Base-by-base conservation (phyloP, 2,329 filamentous ascomycete species). In the Nakataea oryzae region DNA sequence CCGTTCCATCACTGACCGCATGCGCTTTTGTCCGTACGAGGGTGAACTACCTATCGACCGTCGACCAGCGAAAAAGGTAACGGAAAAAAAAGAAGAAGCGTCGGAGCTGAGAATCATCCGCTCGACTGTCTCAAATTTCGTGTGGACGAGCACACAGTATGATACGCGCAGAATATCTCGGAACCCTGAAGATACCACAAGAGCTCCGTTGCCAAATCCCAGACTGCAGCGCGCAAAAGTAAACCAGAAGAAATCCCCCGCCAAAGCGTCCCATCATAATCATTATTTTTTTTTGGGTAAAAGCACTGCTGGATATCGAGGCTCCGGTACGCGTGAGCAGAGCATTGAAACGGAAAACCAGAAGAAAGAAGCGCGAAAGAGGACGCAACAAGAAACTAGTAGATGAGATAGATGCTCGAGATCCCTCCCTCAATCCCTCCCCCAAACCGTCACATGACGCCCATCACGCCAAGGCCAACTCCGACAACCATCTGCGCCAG, bases 391-490 rank as follows among this genome's bases (percentile, higher is more conserved):
- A n/a, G n/a, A n/a, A n/a, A n/a, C n/a, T n/a, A n/a, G n/a, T n/a
- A n/a, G n/a, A n/a, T n/a, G n/a, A n/a, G n/a, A n/a, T n/a, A n/a
- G n/a, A n/a, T n/a, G n/a, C n/a, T n/a, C n/a, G n/a, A n/a, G n/a
- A n/a, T n/a, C n/a, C n/a, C n/a, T n/a, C n/a, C n/a, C n/a, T n/a
- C n/a, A n/a, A n/a, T n/a, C n/a, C n/a, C n/a, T n/a, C n/a, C n/a
- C n/a, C n/a, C 54, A 56, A 14, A 4, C 30, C 58, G 47, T 50
- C 24, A 59, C 34, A 59, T 13, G 21, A 24, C 32, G 26, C 58
- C 58, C 58, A 60, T 50, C 41, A 60, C n/a, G 8, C 59, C 59
- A 3, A 60, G 47, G 21, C 59, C 59, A 14, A 60, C 59, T 8
- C 59, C 59, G 9, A 58, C 14, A 3, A 29, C 56, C 56, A 32